phyloP scores from a whole-genome alignment of 306 rosid genomes.

The Cucumis sativus region Cucumber_9930_V3 NC_026658.2:2209501-2210000 shows the following conservation, averaged over 20 bases:
- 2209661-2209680: not conserved
- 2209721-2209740: not conserved
- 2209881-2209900: constrained; percentile 17
- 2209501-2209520: too few species aligned
- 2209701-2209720: not conserved
- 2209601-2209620: too few species aligned
- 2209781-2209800: not conserved
- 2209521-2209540: too few species aligned
- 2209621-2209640: not conserved
- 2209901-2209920: not conserved
- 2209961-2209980: not conserved
- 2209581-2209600: not conserved
- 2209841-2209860: constrained; percentile 73
- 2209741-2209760: not conserved
- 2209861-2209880: constrained; percentile 92
- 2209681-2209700: not conserved
- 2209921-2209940: not conserved
- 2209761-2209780: not conserved
- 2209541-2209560: too few species aligned
- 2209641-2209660: not conserved
- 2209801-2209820: constrained; percentile 17
- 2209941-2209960: not conserved
- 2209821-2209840: constrained; percentile 89
- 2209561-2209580: too few species aligned
- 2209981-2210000: not conserved